Evolutionary conservation across 768 basidiomycete species (phyloP).

Genomic region (Ramaria sp.): DNA sequence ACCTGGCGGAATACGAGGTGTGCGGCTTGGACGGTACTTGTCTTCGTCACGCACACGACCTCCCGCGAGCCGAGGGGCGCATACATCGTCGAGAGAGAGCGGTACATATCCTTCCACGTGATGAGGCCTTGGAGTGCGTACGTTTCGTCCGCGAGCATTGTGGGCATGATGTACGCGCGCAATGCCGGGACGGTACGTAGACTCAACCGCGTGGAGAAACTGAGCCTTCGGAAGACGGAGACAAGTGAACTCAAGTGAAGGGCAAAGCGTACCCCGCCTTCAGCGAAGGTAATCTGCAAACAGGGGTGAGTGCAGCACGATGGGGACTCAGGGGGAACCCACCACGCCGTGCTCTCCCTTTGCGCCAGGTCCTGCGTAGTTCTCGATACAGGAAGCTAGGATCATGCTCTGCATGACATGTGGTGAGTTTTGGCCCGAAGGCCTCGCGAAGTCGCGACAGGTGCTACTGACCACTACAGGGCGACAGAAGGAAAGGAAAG

Average conservation of each 20-base stretch:
- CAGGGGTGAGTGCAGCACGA: not conserved
- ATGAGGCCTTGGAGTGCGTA: not conserved
- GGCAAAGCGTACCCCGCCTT: not conserved
- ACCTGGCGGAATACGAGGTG: not conserved
- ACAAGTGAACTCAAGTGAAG: not conserved
- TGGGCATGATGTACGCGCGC: not conserved
- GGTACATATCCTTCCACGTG: not conserved
- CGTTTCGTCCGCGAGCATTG: not conserved
- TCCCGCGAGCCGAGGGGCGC: not conserved
- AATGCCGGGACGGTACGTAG: not conserved
- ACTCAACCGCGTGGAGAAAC: not conserved
- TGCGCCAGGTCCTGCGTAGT: not conserved
- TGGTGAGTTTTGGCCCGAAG: slow-evolving; percentile 10
- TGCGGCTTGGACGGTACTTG: not conserved
- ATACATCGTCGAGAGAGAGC: not conserved
- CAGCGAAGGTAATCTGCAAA: not conserved
- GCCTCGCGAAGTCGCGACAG: slow-evolving; percentile 9
- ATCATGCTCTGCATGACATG: slow-evolving; percentile 3
- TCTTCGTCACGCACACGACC: not conserved
- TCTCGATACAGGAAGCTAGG: not conserved
- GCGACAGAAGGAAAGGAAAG: slow-evolving; percentile 4
- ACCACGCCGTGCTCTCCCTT: not conserved
- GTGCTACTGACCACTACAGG: slow-evolving; percentile 5
- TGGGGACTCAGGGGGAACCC: not conserved
- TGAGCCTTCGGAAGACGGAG: not conserved